Base-by-base conservation (phyloP, 768 basidiomycete genomes). In the Piloderma croceum region DNA sequence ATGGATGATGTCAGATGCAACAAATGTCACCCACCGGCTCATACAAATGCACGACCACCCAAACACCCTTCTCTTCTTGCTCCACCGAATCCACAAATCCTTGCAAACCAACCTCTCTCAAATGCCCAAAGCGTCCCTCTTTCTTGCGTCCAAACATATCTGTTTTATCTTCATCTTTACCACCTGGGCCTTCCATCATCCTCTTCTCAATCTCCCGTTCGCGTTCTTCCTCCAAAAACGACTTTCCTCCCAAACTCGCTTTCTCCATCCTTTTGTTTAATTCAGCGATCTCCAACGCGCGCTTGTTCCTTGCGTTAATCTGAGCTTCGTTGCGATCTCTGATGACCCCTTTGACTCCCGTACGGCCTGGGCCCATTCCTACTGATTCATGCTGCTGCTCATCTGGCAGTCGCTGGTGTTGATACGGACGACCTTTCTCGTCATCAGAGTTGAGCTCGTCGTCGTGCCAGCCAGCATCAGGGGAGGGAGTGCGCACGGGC, bases 311-410 rank as follows among this genome's bases (percentile, higher is more conserved):
- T 36, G 73, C 68, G 17, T 79, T 54, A 36, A 67, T 60, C 18
- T 65, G 70, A 3, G 85, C 85, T 53, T 91, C 89, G 43, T 79
- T 69, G 22, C 77, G 73, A 61, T 91, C 89, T 20, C 87, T 75
- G 42, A 91, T 85, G 43, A 91, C 89, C 19, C 89, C 88, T 50
- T 91, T 91, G 34, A 90, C 89, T 17, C 89, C 89, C 5, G 89
- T 91, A 20, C 89, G 71, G 4, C 88, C 88, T 7, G 84, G 84
- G 3, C 82, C 85, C 83, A 90, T 84, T 7, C 89, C 86, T 36
- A 90, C 86, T 10, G 81, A 79, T 40, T 82, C 77, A 35, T 65
- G 54, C 44, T 63, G 60, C 6, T 39, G 46, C 9, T 48, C 37
- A 20, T 41, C 15, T 3, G 31, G 38, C 3, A 33, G 29, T n/a